These are phyloP conservation scores for Capsicum rhomboideum DNA, from an alignment of 257 asterid species.

Conservation along the genomic window DNA sequence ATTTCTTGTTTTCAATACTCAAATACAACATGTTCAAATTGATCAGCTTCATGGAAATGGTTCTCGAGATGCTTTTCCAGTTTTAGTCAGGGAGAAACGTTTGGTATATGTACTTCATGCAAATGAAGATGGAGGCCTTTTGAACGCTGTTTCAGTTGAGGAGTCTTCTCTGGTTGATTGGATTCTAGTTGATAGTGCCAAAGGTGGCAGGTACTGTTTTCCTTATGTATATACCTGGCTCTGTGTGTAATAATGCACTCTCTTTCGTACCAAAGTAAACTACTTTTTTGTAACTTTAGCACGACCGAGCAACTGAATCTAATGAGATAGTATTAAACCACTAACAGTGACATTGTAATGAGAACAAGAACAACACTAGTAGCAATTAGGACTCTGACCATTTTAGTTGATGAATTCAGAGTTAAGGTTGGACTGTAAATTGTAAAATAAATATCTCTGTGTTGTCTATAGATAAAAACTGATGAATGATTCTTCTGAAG, in stretches of 20 bases:
- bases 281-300: neutral
- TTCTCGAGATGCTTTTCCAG: constrained; percentile 67
- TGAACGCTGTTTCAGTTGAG: constrained; percentile 67
- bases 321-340: neutral
- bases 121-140: constrained; percentile 57
- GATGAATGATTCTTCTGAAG: neutral
- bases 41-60: constrained; percentile 88
- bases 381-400: neutral
- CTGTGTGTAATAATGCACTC: neutral
- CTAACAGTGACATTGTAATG: neutral
- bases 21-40: neutral
- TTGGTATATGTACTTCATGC: constrained; percentile 89
- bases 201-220: constrained; percentile 75
- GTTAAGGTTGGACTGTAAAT: neutral
- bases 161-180: constrained; percentile 77
- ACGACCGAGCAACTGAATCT: neutral
- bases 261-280: neutral
- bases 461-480: neutral
- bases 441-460: neutral
- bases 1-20: constrained; percentile 7
- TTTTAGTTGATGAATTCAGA: neutral
- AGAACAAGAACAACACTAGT: neutral
- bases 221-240: neutral
- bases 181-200: constrained; percentile 93
- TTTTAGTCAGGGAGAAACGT: constrained; percentile 35